These are phyloP conservation scores for Pyrenophora graminea DNA, from an alignment of 2,329 filamentous ascomycete genomes.

Conservation along the genomic window DNA sequence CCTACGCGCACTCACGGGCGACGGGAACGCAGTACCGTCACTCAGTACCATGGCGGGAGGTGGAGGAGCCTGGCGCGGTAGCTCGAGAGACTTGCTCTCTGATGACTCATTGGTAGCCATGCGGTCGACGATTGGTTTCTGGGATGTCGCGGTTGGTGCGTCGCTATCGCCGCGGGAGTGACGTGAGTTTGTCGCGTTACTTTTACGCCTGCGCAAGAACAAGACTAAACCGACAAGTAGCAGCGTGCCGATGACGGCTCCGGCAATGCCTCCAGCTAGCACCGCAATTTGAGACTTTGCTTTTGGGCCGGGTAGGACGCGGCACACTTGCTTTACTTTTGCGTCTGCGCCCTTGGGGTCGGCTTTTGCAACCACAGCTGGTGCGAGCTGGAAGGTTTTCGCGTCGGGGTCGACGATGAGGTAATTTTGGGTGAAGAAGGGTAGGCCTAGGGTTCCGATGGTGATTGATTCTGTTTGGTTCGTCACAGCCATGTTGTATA, in stretches of 20 bases:
- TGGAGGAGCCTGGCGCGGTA: slow-evolving; percentile 13
- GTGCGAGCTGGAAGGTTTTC: slow-evolving; percentile 22
- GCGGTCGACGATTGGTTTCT: slow-evolving; percentile 7
- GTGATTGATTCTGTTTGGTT: slow-evolving; percentile 15
- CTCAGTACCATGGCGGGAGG: slow-evolving; percentile 1
- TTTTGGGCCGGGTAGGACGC: slow-evolving; percentile 13
- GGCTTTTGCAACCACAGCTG: slow-evolving; percentile 16
- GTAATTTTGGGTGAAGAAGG: slow-evolving; percentile 28
- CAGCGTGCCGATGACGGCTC: slow-evolving; percentile 12
- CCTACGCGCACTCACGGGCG: slow-evolving; percentile 1
- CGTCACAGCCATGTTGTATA: slow-evolving; percentile 23
- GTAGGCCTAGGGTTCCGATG: slow-evolving; percentile 16
- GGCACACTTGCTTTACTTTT: slow-evolving; percentile 20
- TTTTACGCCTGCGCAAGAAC: slow-evolving; percentile 11
- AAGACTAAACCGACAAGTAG: slow-evolving; percentile 11
- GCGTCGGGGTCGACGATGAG: slow-evolving; percentile 24
- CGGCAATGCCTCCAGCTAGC: slow-evolving; percentile 14
- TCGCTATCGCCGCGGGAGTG: slow-evolving; percentile 14
- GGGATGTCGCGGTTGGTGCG: slow-evolving; percentile 1
- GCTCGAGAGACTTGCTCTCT: slow-evolving; percentile 14
- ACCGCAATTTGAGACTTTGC: slow-evolving; percentile 8
- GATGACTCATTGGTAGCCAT: slow-evolving; percentile 2
- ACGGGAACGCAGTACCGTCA: slow-evolving; percentile 12
- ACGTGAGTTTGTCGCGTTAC: background rate
- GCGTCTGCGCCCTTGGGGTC: slow-evolving; percentile 19